Percentiles rank a stretch among this genome's conserved stretches.
Conservation (phyloP, 2,329 filamentous ascomycete genomes). For the Talaromyces sp. region DNA sequence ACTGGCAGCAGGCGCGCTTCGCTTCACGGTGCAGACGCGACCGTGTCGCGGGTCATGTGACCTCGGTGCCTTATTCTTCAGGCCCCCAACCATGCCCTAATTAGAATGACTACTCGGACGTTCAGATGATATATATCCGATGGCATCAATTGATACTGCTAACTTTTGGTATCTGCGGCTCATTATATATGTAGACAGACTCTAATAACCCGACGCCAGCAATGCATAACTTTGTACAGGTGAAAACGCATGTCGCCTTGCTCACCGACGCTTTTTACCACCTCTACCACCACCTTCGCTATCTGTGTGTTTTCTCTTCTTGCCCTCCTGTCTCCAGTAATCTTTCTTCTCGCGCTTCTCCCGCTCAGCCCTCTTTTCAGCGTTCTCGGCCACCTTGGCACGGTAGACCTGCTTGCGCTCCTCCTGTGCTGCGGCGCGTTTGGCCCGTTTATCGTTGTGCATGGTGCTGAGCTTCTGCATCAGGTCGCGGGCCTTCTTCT, state of each 20-base stretch:
- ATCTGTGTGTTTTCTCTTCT: constrained; percentile 61
- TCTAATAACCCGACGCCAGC: constrained; percentile 3
- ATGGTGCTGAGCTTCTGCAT: constrained; percentile 92
- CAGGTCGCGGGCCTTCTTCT: constrained; percentile 80
- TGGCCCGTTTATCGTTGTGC: constrained; percentile 83
- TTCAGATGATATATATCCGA: not conserved
- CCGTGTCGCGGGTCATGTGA: constrained; percentile 11
- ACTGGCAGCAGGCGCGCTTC: not conserved
- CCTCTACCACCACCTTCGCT: constrained; percentile 50
- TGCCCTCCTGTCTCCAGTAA: constrained; percentile 87
- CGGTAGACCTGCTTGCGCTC: constrained; percentile 75
- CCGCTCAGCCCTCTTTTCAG: constrained; percentile 78
- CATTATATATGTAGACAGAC: not conserved
- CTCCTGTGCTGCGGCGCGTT: constrained; percentile 80
- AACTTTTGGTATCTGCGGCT: constrained; percentile 9
- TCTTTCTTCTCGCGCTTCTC: constrained; percentile 92
- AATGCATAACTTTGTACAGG: constrained; percentile 5
- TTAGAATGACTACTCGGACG: not conserved
- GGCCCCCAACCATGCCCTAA: not conserved
- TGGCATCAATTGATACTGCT: not conserved
- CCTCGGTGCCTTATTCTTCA: constrained; percentile 1
- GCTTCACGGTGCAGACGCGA: constrained; percentile 3
- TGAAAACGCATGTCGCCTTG: not conserved
- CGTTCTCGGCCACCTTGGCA: constrained; percentile 74
- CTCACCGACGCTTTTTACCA: constrained; percentile 40